Conservation (phyloP, 495 filamentous ascomycete genomes). For the Penicillium macrosclerotiorum region DNA sequence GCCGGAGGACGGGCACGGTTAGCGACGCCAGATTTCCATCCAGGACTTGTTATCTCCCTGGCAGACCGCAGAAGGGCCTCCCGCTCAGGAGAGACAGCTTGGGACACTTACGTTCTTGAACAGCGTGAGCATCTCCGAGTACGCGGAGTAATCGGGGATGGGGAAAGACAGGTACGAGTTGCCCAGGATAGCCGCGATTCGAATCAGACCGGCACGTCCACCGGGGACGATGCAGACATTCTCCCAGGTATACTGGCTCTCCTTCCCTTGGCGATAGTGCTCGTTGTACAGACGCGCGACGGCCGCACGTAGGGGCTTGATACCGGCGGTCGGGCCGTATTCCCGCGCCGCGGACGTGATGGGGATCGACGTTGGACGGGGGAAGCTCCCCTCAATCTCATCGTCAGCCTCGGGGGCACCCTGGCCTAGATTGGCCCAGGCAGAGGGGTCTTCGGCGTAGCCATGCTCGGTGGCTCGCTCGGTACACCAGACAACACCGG, state of each 20-base stretch:
- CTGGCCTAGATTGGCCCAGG: slow-evolving; percentile 93
- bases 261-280: slow-evolving; percentile 83
- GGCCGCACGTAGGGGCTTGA: slow-evolving; percentile 83
- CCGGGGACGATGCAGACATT: slow-evolving; percentile 98
- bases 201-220: slow-evolving; percentile 86
- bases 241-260: slow-evolving; percentile 95
- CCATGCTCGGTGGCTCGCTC: slow-evolving; percentile 78
- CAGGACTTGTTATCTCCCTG: no score
- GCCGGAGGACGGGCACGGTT: no score
- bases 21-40: no score
- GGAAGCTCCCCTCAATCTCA: slow-evolving; percentile 85
- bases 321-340: slow-evolving; percentile 92
- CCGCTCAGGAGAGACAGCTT: background rate
- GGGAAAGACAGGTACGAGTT: slow-evolving; percentile 91
- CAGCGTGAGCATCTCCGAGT: slow-evolving; percentile 93
- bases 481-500: slow-evolving; percentile 84
- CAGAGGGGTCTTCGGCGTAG: slow-evolving; percentile 73
- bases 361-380: slow-evolving; percentile 78
- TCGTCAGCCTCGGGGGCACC: slow-evolving; percentile 94
- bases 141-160: slow-evolving; percentile 75
- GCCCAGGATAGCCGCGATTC: slow-evolving; percentile 90
- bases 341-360: slow-evolving; percentile 74
- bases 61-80: no score
- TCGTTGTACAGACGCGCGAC: slow-evolving; percentile 93
- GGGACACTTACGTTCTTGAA: slow-evolving; percentile 73